Base-by-base conservation (phyloP, 768 basidiomycete genomes). In the Tulasnella sp. region DNA sequence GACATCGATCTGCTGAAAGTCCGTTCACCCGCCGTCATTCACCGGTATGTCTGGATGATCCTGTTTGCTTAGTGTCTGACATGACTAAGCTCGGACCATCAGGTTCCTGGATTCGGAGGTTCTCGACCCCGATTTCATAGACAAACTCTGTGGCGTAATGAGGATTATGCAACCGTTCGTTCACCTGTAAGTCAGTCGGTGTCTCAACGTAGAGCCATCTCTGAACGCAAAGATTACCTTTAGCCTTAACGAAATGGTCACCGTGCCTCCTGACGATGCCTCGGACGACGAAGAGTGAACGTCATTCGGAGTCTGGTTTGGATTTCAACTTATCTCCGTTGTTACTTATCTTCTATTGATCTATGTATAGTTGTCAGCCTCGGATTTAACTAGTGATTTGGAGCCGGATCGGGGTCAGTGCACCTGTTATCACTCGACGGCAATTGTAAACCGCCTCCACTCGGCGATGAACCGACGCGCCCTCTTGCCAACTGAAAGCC, bases 1-100 rank as follows among this genome's bases (percentile, higher is more conserved):
- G 96, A 98, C 84, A 98, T 99, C 82, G 97, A 97, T 85, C 86
- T 99, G 75, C 87, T 99, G 81, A 95, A 94, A 85, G 93, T 94
- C 81, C 91, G 96, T 37, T 92, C 92, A 24, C 91, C 95, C 46
- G 92, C 89, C 2, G 94, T 97, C 2, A 84, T 89, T 0, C 89
- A 92, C 82, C 84, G 85, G 94, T 94, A 81, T 76, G 88, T 42
- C 86, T 7, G 74, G 28, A 54, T 72, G 48, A 14, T 46, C 16
- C 75, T 60, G 48, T 77, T 54, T 79, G 74, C 24, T 75, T 46
- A 77, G 22, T 50, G 18, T 6, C 20, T 1, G 3, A 75, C 24
- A 5, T 64, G n/a, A 12, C n/a, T 64, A 37, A 80, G 64, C 73
- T 81, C 72, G 79, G 79, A 60, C 73, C 9, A 20, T 81, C 81